Evolutionary conservation across 2,329 filamentous ascomycete species (phyloP).

Genomic region (Penicillium capsulatum): DNA sequence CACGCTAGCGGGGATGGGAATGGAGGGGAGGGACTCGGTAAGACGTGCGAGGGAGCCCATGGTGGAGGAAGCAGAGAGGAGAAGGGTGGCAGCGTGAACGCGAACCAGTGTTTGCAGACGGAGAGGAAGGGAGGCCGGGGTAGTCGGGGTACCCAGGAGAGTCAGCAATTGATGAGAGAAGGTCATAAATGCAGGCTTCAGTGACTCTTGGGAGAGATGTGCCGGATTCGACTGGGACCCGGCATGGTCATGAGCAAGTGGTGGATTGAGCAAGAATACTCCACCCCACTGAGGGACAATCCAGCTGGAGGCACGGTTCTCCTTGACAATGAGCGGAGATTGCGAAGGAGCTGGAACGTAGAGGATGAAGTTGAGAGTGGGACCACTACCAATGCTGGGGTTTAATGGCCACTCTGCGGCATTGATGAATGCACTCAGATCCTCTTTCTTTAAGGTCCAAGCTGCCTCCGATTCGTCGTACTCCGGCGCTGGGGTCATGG

Average conservation of each 20-base stretch:
- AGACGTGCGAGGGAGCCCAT: conserved; percentile 88
- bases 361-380: conserved; percentile 92
- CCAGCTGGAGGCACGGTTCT: conserved; percentile 69
- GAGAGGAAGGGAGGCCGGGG: conserved; percentile 72
- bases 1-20: conserved; percentile 83
- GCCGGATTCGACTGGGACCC: conserved; percentile 26
- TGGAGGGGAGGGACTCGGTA: conserved; percentile 76
- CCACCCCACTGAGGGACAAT: conserved; percentile 94
- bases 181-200: conserved; percentile 77
- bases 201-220: conserved; percentile 59
- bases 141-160: conserved; percentile 77
- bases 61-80: conserved; percentile 86
- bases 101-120: conserved; percentile 79
- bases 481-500: conserved; percentile 56
- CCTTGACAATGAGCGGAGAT: conserved; percentile 57
- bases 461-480: conserved; percentile 54
- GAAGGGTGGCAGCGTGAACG: conserved; percentile 77
- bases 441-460: conserved; percentile 72
- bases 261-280: conserved; percentile 62
- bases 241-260: conserved; percentile 36
- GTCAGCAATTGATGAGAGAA: conserved; percentile 89
- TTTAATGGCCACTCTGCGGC: conserved; percentile 96
- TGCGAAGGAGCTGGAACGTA: conserved; percentile 72
- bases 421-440: conserved; percentile 92
- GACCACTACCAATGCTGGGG: conserved; percentile 86